Evolutionary conservation across 148 eudicot species (phyloP).

Genomic region (Rhododendron williamsianum): DNA sequence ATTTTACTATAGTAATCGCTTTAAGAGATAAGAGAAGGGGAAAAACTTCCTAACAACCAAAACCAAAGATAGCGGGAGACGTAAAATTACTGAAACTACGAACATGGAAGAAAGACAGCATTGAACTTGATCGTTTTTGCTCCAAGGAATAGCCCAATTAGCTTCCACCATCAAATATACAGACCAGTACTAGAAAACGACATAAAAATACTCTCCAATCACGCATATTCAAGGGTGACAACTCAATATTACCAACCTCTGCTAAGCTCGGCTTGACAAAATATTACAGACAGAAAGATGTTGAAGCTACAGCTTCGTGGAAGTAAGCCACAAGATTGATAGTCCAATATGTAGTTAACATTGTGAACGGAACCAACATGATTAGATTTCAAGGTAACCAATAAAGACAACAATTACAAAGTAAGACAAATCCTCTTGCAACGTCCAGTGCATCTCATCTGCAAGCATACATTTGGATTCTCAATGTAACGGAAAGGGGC

Average conservation of each 20-base stretch:
- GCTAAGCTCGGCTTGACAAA: background rate
- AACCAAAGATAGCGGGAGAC: background rate
- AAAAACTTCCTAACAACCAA: background rate
- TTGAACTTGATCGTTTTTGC: background rate
- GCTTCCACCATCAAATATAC: background rate
- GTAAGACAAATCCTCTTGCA: background rate
- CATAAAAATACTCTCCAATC: background rate
- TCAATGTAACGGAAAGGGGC: background rate
- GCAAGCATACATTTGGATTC: background rate
- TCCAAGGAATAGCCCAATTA: background rate
- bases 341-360: background rate
- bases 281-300: background rate
- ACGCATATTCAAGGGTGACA: background rate
- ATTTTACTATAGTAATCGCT: background rate
- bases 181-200: background rate
- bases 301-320: background rate
- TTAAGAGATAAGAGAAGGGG: background rate
- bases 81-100: background rate
- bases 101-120: background rate
- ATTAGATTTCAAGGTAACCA: background rate
- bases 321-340: background rate
- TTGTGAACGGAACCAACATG: background rate
- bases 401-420: background rate
- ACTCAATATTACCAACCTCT: background rate
- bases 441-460: background rate